Conservation (phyloP, 2,329 filamentous ascomycete genomes). For the Fragosphaeria purpurea region DNA sequence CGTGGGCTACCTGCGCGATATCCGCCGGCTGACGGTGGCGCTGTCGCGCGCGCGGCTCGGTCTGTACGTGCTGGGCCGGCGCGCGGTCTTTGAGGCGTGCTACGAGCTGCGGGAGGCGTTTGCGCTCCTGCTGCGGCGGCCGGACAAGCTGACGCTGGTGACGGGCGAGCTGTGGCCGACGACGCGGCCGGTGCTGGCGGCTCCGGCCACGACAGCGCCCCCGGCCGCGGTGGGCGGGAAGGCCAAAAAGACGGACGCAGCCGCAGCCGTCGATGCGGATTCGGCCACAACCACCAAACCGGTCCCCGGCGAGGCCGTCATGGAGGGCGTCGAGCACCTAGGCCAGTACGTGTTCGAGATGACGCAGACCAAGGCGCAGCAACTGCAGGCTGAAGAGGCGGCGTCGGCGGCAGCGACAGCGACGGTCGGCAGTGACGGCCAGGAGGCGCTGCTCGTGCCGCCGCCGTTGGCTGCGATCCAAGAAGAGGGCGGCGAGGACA, state of each 20-base stretch:
- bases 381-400: slow-evolving; percentile 31
- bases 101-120: slow-evolving; percentile 84
- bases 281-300: slow-evolving; percentile 48
- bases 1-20: slow-evolving; percentile 86
- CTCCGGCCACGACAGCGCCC: too few species aligned
- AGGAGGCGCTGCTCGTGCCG: background rate
- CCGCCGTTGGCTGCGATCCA: background rate
- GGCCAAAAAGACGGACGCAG: slow-evolving; percentile 44
- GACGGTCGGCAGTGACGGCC: background rate
- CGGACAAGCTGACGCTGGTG: slow-evolving; percentile 70
- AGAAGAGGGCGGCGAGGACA: slow-evolving; percentile 6
- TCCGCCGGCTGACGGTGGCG: slow-evolving; percentile 87
- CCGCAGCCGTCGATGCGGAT: slow-evolving; percentile 42
- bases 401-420: background rate
- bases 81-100: slow-evolving; percentile 79
- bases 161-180: slow-evolving; percentile 82
- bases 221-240: too few species aligned
- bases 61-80: slow-evolving; percentile 82
- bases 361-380: slow-evolving; percentile 55
- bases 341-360: slow-evolving; percentile 97
- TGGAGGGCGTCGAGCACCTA: slow-evolving; percentile 88
- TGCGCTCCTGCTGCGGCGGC: slow-evolving; percentile 62
- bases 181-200: slow-evolving; percentile 30
- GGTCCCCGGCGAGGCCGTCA: slow-evolving; percentile 52
- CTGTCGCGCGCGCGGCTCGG: slow-evolving; percentile 86